A percentile compares a stretch with the other conserved stretches of the same genome.
Evolutionary conservation across 2,329 filamentous ascomycete species (phyloP).

Genomic region (Chaetomium sp.): DNA sequence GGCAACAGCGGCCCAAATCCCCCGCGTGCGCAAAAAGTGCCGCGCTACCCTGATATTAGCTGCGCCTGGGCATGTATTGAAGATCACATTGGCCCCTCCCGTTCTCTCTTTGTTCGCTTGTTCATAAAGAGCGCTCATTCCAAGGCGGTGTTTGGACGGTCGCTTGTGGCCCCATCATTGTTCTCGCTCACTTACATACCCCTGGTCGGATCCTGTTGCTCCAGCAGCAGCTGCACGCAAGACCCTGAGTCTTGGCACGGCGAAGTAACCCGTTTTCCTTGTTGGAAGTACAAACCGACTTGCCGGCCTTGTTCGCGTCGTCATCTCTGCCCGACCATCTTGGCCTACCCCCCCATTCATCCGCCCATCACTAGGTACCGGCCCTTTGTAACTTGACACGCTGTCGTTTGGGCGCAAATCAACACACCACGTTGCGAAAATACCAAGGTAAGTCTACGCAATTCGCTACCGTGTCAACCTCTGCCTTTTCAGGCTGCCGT

Average conservation of each 20-base stretch:
- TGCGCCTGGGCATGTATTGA: no score
- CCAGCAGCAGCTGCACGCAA: not conserved
- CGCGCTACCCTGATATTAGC: no score
- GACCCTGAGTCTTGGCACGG: constrained; percentile 14
- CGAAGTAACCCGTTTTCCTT: not conserved
- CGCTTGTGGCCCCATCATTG: no score
- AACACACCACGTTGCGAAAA: constrained; percentile 17
- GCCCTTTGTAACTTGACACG: constrained; percentile 4
- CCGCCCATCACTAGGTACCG: no score
- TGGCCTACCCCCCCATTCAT: constrained; percentile 1
- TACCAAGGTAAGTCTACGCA: constrained; percentile 8
- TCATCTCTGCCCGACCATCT: constrained; percentile 13
- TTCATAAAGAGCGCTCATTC: no score
- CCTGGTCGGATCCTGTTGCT: not conserved
- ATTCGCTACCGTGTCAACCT: constrained; percentile 11
- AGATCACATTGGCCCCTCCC: no score
- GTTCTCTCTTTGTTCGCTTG: no score
- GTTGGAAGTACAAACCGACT: not conserved
- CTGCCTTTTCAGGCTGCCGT: not conserved
- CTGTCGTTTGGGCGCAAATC: constrained; percentile 12
- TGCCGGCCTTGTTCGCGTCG: constrained; percentile 10
- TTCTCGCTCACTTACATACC: no score
- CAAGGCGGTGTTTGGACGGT: no score
- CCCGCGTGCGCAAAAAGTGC: no score
- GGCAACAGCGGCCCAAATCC: no score